phyloP scores from a whole-genome alignment of 371 early-diverging fungal species.

The Rhizopus stolonifer region DNA sequence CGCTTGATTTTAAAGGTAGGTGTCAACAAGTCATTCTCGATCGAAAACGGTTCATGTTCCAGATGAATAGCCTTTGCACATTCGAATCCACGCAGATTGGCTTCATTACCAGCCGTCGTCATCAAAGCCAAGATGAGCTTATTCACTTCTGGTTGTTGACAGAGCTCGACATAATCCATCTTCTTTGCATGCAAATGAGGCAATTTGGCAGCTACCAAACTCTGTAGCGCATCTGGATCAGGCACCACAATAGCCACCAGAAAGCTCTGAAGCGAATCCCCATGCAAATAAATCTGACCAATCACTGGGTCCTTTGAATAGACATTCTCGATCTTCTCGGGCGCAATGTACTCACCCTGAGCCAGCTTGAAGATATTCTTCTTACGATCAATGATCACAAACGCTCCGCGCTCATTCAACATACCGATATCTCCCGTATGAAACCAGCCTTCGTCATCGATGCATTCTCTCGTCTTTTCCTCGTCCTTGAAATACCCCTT shows the following conservation, averaged over 20 bases:
- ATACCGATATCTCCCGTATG: constrained; percentile 93
- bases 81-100: constrained; percentile 49
- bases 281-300: constrained; percentile 78
- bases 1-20: constrained; percentile 67
- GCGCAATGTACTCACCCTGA: constrained; percentile 95
- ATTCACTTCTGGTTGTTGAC: constrained; percentile 47
- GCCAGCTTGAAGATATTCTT: constrained; percentile 98
- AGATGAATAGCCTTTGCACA: constrained; percentile 36
- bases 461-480: constrained; percentile 76
- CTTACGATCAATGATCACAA: constrained; percentile 90
- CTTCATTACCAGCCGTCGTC: constrained; percentile 41
- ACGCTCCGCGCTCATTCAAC: constrained; percentile 65
- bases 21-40: constrained; percentile 47
- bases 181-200: constrained; percentile 25
- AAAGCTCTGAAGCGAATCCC: constrained; percentile 77
- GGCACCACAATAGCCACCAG: constrained; percentile 89
- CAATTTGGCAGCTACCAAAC: background rate
- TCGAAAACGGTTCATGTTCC: constrained; percentile 40
- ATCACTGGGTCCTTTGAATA: constrained; percentile 56
- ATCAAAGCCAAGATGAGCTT: constrained; percentile 57
- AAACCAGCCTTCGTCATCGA: constrained; percentile 90
- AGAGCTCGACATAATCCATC: constrained; percentile 36
- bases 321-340: constrained; percentile 91
- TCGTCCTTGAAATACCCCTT: constrained; percentile 84
- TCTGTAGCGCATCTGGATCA: constrained; percentile 57